Conservation (phyloP, 495 filamentous ascomycete species). For the Diplogelasinospora grovesii region DNA sequence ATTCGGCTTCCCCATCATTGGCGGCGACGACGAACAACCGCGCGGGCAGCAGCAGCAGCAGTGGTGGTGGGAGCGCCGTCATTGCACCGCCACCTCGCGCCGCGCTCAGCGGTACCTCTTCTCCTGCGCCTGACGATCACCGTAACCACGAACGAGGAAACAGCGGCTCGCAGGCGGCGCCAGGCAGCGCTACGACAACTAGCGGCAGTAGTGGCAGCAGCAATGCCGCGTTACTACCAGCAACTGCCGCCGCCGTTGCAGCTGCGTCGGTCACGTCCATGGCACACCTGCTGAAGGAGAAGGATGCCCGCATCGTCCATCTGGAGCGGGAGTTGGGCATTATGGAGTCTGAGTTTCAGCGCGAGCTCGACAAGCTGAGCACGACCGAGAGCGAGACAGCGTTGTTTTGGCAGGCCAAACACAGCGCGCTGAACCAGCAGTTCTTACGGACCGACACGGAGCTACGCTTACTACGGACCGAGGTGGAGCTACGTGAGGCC, state of each 20-base stretch:
- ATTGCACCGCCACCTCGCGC: conserved; percentile 37
- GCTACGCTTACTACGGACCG: conserved; percentile 33
- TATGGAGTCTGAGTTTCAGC: conserved; percentile 40
- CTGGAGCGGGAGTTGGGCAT: conserved; percentile 38
- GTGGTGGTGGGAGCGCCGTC: conserved; percentile 11
- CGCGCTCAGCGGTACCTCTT: conserved; percentile 29
- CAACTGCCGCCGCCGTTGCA: conserved; percentile 9
- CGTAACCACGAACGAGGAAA: conserved; percentile 1
- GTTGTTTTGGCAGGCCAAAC: conserved; percentile 43
- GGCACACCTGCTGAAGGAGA: conserved; percentile 26
- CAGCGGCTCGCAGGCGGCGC: neutral
- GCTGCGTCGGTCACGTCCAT: conserved; percentile 21
- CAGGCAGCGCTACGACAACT: neutral
- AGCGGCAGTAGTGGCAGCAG: neutral
- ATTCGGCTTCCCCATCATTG: neutral
- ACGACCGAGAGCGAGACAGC: conserved; percentile 39
- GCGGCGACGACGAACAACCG: neutral
- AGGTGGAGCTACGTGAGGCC: conserved; percentile 31
- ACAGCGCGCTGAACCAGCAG: conserved; percentile 35
- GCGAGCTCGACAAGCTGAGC: conserved; percentile 38
- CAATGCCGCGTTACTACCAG: neutral
- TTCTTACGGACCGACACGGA: conserved; percentile 37
- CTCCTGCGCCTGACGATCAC: conserved; percentile 25
- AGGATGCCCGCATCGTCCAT: conserved; percentile 36
- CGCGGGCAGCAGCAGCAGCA: conserved; percentile 2